These are phyloP conservation scores for Citrullus mucosospermus DNA, from an alignment of 306 rosid species.

Conservation along the genomic window DNA sequence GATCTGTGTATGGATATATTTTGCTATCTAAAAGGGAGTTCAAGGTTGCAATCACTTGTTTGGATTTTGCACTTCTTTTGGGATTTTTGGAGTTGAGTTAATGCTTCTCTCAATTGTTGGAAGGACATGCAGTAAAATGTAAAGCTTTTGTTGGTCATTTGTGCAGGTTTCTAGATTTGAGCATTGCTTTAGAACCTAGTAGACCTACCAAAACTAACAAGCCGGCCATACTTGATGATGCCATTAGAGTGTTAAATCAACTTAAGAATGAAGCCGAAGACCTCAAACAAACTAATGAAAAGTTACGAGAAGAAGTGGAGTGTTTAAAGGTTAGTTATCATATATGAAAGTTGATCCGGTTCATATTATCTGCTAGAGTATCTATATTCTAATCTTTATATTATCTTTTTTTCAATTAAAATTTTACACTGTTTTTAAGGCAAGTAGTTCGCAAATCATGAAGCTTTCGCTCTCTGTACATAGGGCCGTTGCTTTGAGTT, in stretches of 20 bases:
- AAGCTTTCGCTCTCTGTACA: not conserved
- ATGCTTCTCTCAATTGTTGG: not conserved
- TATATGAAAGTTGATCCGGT: not conserved
- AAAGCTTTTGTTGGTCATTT: not conserved
- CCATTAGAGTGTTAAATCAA: constrained; percentile 66
- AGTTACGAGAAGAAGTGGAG: constrained; percentile 61
- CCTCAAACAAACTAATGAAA: constrained; percentile 59
- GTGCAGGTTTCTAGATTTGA: constrained; percentile 67
- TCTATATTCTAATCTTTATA: not conserved
- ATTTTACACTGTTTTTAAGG: not conserved
- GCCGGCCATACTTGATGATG: constrained; percentile 69
- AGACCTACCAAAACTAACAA: constrained; percentile 66
- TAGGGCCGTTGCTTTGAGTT: not conserved
- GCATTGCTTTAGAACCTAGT: constrained; percentile 71
- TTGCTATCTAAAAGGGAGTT: not conserved
- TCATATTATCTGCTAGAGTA: not conserved
- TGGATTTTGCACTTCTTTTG: not conserved
- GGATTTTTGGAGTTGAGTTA: not conserved
- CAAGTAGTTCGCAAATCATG: not conserved
- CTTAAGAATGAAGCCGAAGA: constrained; percentile 67
- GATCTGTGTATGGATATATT: not conserved
- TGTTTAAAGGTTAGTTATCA: constrained; percentile 49
- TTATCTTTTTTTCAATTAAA: not conserved
- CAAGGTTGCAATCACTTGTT: not conserved
- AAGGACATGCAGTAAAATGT: not conserved